phyloP scores from a whole-genome alignment of 2,329 filamentous ascomycete genomes.

The Penicillium glabrum region DNA sequence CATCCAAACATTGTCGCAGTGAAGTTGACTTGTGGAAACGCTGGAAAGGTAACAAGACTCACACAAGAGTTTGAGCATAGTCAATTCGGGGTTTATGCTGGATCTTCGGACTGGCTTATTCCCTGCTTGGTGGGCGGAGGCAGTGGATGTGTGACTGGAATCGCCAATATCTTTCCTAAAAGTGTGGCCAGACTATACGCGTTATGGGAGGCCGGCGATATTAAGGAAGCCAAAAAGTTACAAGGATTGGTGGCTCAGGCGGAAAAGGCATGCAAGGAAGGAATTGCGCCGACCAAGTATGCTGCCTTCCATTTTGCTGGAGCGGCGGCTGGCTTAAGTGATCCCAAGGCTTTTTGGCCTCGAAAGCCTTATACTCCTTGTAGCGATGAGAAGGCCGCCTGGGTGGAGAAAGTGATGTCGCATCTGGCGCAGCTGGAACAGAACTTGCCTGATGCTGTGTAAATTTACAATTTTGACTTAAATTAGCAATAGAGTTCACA shows the following conservation, averaged over 20 bases:
- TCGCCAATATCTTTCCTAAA: constrained; percentile 51
- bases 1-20: constrained; percentile 36
- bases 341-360: constrained; percentile 42
- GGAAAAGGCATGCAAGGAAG: constrained; percentile 54
- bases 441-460: constrained; percentile 12
- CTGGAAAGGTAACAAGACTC: constrained; percentile 28
- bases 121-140: constrained; percentile 44
- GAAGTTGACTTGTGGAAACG: constrained; percentile 35
- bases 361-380: constrained; percentile 46
- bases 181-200: constrained; percentile 44
- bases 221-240: constrained; percentile 40
- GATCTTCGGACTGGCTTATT: constrained; percentile 47
- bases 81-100: constrained; percentile 47
- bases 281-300: constrained; percentile 49
- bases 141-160: constrained; percentile 47
- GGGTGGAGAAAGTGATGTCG: constrained; percentile 45
- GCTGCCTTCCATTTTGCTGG: constrained; percentile 48
- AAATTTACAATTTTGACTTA: background rate
- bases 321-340: constrained; percentile 34
- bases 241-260: constrained; percentile 49
- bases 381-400: constrained; percentile 40
- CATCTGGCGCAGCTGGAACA: constrained; percentile 19
- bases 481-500: background rate
- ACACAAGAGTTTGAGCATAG: constrained; percentile 37
- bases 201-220: constrained; percentile 40